Evolutionary conservation across 2,329 filamentous ascomycete genomes (phyloP), one percentile per base, ranked within the genome.

Genomic region (Keithomyces neogunnii): DNA sequence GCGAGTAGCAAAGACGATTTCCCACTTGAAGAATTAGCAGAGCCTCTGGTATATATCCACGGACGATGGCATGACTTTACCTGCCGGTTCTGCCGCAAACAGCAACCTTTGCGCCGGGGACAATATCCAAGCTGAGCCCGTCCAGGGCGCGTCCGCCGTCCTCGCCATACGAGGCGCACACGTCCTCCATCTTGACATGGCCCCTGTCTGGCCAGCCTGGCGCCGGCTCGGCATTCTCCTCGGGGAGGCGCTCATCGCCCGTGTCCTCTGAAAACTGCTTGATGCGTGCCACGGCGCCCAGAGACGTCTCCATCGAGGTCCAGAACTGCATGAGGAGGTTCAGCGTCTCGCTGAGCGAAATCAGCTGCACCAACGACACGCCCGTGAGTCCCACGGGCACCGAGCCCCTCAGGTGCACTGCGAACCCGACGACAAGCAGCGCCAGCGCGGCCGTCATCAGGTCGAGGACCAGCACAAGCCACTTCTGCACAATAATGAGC

Each of bases 401-500:
- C 5, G 56, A 57, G 1, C 53, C 53, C 4, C 59, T 55, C 8
- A 66, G 57, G 40, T 59, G 50, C 13, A 77, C 69, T 1, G 74
- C 71, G 8, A 78, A 75, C 61, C 40, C 65, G 13, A 80, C 71
- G 3, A 79, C 58, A 5, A 77, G 57, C 1, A 74, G 65, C 1
- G 75, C 74, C 11, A 80, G 65, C 3, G 59, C 70, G 0, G 74
- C 69, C 0, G 76, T 73, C 1, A 75, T 66, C 31, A 80, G 60
- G 51, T 79, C 74, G 1, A 81, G 60, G 0, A 77, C 73, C 1
- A 82, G 62, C 0, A 66, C 71, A 0, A 81, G 65, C 80, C 80
- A 84, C 36, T 76, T 70, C 59, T 84, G 81, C 3, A 81, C 71
- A 39, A 74, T 73, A 51, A 71, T 76, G 5, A 83, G 67, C 0